phyloP scores from a whole-genome alignment of 495 filamentous ascomycete species.

The Pyrenula massariospora region DNA sequence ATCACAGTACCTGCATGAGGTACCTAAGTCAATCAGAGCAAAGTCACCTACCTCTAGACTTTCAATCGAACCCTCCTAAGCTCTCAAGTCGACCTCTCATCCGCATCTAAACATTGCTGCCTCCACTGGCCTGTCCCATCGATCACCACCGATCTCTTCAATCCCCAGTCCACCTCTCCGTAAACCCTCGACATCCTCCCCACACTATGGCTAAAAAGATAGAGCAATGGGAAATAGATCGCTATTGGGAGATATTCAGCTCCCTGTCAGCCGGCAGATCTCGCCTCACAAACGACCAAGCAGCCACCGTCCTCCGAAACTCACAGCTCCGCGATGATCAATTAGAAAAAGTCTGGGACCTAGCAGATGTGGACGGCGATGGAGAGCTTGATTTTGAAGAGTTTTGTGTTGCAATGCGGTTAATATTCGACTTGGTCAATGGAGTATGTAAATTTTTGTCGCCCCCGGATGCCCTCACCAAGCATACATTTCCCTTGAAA shows the following conservation, averaged over 20 bases:
- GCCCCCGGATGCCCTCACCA: neutral
- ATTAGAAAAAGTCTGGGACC: constrained; percentile 93
- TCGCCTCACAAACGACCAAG: constrained; percentile 80
- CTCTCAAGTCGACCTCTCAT: too few relatives aligned
- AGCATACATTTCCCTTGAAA: too few relatives aligned
- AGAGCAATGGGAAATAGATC: constrained; percentile 90
- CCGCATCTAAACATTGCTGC: too few relatives aligned
- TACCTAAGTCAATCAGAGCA: too few relatives aligned
- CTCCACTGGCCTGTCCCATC: too few relatives aligned
- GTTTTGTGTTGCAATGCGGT: constrained; percentile 96
- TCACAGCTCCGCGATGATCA: constrained; percentile 85
- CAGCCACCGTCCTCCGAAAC: constrained; percentile 92
- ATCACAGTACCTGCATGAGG: too few relatives aligned
- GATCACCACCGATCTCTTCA: too few relatives aligned
- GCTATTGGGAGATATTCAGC: constrained; percentile 98
- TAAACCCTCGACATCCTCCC: too few relatives aligned
- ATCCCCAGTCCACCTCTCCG: too few relatives aligned
- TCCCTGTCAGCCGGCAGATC: constrained; percentile 62
- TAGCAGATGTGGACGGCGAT: constrained; percentile 93
- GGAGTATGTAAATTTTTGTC: constrained; percentile 56
- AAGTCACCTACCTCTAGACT: too few relatives aligned
- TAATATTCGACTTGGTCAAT: constrained; percentile 94
- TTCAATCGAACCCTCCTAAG: too few relatives aligned
- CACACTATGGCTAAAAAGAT: constrained; percentile 47
- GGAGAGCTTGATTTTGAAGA: constrained; percentile 97